Base-by-base conservation (phyloP, 2,329 filamentous ascomycete species). In the Dendryphion nanum region DNA sequence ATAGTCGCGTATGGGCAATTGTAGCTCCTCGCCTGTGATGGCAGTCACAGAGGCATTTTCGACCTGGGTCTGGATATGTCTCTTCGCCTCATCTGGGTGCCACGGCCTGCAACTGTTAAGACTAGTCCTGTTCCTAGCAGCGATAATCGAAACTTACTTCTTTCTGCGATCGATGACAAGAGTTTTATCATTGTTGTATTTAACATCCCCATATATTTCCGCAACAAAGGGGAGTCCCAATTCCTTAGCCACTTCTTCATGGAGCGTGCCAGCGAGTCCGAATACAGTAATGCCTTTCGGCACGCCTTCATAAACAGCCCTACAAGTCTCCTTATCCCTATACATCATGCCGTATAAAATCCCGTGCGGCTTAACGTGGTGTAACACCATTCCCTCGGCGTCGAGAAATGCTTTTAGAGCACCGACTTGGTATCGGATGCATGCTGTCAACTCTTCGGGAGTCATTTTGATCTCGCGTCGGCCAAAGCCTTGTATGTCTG, bases 401-500 rank as follows among this genome's bases (percentile, higher is more conserved):
- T 78, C 73, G 2, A 84, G 64, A 44, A 83, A 79, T 1, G 66
- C 80, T 43, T 78, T 74, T 2, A 84, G 65, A 0, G 81, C 79
- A 2, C 81, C 81, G 21, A 85, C 73, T 53, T 84, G 81, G 59
- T 84, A 85, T 20, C 80, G 61, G 1, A 77, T 70, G 44, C 77
- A 74, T 6, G 78, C 76, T 1, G 75, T 77, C 43, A 79, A 65
- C 48, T 82, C 79, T 14, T 76, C 75, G 1, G 76, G 69, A 1
- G 69, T 64, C 50, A 84, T 69, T 30, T 77, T 75, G 58, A 85
- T 83, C 44, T 79, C 74, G 14, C 81, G 72, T 2, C 81, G 69
- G 2, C 81, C 81, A 49, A 85, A 85, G 6, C 81, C 81, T 61
- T 79, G 73, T 16, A 82, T 69, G 54, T 85, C 81, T n/a, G 77